Percentiles rank a stretch among this genome's conserved stretches.
Evolutionary conservation across 257 asterid species (phyloP).

Genomic region (Vinca minor): DNA sequence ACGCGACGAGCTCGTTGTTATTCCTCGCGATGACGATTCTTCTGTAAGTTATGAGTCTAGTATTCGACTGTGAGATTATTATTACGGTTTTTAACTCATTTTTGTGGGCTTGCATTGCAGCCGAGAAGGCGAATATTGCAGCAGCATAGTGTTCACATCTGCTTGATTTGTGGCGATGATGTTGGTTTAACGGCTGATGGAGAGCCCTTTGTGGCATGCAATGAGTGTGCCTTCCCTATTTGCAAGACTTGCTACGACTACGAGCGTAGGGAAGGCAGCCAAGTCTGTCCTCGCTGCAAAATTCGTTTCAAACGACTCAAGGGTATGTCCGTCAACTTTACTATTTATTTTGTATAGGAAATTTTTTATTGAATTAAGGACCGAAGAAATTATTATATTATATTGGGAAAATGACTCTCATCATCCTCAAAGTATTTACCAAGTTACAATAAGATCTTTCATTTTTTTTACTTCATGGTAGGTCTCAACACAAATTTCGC

Average conservation of each 20-base stretch:
- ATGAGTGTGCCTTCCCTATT: slow-evolving; percentile 35
- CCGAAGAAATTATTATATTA: too few relatives aligned
- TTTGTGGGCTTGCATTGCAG: not conserved
- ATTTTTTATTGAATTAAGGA: too few relatives aligned
- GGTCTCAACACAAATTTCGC: too few relatives aligned
- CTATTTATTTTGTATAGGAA: too few relatives aligned
- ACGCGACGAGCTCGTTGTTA: slow-evolving; percentile 19
- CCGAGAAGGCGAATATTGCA: slow-evolving; percentile 10
- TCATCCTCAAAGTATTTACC: too few relatives aligned
- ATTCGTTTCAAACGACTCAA: slow-evolving; percentile 29
- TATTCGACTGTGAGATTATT: too few relatives aligned
- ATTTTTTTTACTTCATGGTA: too few relatives aligned
- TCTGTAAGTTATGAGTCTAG: slow-evolving; percentile 13
- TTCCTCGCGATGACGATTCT: slow-evolving; percentile 11
- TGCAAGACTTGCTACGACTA: slow-evolving; percentile 34
- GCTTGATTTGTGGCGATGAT: slow-evolving; percentile 28
- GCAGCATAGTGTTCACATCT: slow-evolving; percentile 13
- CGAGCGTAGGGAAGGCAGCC: slow-evolving; percentile 32
- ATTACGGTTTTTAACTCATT: not conserved
- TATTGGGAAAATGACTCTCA: too few relatives aligned
- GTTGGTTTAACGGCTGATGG: slow-evolving; percentile 26
- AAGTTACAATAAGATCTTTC: too few relatives aligned
- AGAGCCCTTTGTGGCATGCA: slow-evolving; percentile 30
- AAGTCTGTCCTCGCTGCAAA: slow-evolving; percentile 35
- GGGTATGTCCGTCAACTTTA: too few relatives aligned